phyloP scores from a whole-genome alignment of 2,329 filamentous ascomycete species.

The Mollisiaceae sp. region DNA sequence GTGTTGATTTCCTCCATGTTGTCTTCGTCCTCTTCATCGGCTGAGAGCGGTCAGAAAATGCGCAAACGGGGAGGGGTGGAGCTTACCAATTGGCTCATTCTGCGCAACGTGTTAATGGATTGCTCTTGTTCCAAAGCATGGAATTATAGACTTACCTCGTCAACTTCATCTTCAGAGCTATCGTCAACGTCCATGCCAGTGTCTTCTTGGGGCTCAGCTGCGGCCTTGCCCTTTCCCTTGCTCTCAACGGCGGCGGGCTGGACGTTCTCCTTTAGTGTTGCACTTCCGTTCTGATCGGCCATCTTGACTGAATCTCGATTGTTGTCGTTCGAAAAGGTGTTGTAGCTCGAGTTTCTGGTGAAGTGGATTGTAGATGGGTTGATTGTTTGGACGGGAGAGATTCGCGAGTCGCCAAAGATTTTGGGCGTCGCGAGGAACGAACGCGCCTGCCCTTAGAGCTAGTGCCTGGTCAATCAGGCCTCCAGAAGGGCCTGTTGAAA shows the following conservation, averaged over 20 bases:
- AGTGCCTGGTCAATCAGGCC: background rate
- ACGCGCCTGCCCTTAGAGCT: conserved; percentile 5
- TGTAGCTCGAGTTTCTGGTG: conserved; percentile 6
- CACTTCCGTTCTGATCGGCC: conserved; percentile 51
- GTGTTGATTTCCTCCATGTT: conserved; percentile 91
- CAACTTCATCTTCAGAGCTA: conserved; percentile 67
- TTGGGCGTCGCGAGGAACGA: background rate
- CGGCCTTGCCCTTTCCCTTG: conserved; percentile 87
- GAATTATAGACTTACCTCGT: conserved; percentile 54
- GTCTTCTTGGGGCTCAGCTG: conserved; percentile 54
- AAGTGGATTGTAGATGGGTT: background rate
- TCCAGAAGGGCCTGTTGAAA: background rate
- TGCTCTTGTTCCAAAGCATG: conserved; percentile 11
- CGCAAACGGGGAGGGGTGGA: conserved; percentile 26
- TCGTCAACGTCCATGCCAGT: conserved; percentile 77
- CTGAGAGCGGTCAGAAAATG: conserved; percentile 44
- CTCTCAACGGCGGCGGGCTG: conserved; percentile 51
- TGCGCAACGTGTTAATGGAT: conserved; percentile 25
- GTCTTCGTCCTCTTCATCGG: conserved; percentile 76
- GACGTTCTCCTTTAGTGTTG: conserved; percentile 43
- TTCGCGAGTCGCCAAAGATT: background rate
- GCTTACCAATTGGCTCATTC: conserved; percentile 39
- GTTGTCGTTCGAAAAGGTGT: background rate
- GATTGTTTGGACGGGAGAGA: conserved; percentile 6
- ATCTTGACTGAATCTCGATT: conserved; percentile 45